A percentile compares a stretch with the other conserved stretches of the same genome.
Conservation (phyloP, 192 early-diverging fungal species). For the Backusella tuberculispora region DNA sequence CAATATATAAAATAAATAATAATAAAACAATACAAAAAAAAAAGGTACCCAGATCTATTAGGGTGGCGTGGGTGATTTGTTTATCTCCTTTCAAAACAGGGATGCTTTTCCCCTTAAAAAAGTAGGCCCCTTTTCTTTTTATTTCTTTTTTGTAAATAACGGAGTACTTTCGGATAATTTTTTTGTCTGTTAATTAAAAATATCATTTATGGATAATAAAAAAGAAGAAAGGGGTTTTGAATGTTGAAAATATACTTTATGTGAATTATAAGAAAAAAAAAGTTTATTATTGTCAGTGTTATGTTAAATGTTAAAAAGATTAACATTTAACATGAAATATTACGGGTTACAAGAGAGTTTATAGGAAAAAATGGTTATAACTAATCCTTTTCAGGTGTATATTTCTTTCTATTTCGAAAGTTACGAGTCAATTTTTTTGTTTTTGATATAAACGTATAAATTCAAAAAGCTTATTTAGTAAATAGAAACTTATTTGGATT, state of each 20-base stretch:
- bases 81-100: not conserved
- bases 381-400: too few species aligned
- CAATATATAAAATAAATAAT: too few species aligned
- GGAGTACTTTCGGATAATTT: conserved; percentile 4
- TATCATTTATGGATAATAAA: not conserved
- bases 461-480: too few species aligned
- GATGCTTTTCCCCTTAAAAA: not conserved
- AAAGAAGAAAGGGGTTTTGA: not conserved
- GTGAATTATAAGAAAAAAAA: not conserved
- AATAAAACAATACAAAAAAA: not conserved
- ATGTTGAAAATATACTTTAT: not conserved
- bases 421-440: too few species aligned
- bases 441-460: too few species aligned
- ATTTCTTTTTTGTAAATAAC: not conserved
- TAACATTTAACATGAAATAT: too few species aligned
- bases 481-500: too few species aligned
- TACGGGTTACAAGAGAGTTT: too few species aligned
- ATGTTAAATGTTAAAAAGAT: too few species aligned
- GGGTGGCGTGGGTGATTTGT: not conserved
- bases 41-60: not conserved
- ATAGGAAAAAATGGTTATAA: too few species aligned
- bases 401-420: too few species aligned
- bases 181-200: conserved; percentile 8
- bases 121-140: not conserved
- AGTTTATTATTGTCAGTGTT: too few species aligned